Base-by-base conservation (phyloP, 805 yeast species). In the Limtongia smithiae region DNA sequence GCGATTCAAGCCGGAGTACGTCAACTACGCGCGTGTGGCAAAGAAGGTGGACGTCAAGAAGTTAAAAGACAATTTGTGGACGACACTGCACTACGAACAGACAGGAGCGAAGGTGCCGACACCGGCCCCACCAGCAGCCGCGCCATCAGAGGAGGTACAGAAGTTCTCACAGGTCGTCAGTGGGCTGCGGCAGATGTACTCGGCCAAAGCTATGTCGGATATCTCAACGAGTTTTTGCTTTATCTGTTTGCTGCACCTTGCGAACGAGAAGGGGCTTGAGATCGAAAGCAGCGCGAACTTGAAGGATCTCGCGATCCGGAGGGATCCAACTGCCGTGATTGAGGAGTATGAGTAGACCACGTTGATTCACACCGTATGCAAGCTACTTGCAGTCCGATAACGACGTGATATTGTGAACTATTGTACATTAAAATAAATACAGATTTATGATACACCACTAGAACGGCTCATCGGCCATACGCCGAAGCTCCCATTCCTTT, bases 401-500 rank as follows among this genome's bases (percentile, higher is more conserved):
- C 9, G 28, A 7, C 6, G 28, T 25, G 28, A 25, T 25, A 25
- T 6, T 25, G 28, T 25, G 9, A 9, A 7, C 6, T 25, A 9
- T 25, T 25, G 28, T 25, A 25, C 28, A 25, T 6, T 25, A 25
- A 9, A 7, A 25, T 7, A 7, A 25, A 9, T 25, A 25, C 9
- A 9, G 6, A 7, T 7, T 9, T 7, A 9, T 25, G 28, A 9
- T 25, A 6, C 6, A 25, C 9, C 9, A 7, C 9, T 7, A 25
- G 9, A 25, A 25, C 9, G 28, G 28, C 9, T 9, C 28, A 25
- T 25, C 44, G 4, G 44, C 44, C 8, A 46, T 46, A 11, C 41
- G 44, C 70, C 87, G 87, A 64, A 93, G 78, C 43, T 89, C 90
- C 91, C 96, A 93, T 74, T 93, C 99, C 50, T 83, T 82, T 64